Conservation (phyloP, 2,329 filamentous ascomycete genomes). For the Neofusicoccum umdonicola region DNA sequence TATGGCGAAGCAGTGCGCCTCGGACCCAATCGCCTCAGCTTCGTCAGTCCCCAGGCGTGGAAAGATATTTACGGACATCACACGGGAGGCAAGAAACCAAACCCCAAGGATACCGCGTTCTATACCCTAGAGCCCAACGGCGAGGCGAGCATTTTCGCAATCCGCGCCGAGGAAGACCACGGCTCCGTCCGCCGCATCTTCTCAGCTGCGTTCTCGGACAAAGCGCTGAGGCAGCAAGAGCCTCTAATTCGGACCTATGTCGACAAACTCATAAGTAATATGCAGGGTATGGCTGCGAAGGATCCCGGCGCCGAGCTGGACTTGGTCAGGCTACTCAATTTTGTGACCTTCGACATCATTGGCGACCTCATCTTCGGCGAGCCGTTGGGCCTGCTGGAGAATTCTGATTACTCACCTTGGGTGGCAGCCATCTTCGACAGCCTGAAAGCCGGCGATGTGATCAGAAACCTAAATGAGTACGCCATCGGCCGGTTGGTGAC, state of each 20-base stretch:
- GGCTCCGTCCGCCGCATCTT: constrained; percentile 18
- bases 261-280: constrained; percentile 26
- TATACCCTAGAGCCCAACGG: neutral
- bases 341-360: no score
- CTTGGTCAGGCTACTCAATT: no score
- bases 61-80: constrained; percentile 19
- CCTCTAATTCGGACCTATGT: constrained; percentile 33
- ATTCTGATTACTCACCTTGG: no score
- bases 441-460: no score
- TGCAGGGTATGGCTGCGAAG: no score
- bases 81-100: neutral
- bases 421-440: no score
- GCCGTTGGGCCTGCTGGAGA: no score
- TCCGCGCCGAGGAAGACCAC: constrained; percentile 21
- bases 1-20: constrained; percentile 18
- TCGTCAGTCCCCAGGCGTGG: constrained; percentile 13
- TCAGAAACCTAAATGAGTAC: no score
- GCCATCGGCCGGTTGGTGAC: no score
- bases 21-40: constrained; percentile 1
- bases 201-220: constrained; percentile 32
- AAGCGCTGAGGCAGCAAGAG: constrained; percentile 30
- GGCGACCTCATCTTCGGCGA: no score
- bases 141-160: neutral
- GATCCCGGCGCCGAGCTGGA: no score
- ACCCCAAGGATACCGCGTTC: neutral